These are phyloP conservation scores for Hanseniaspora pseudoguilliermondii DNA, from an alignment of 805 yeast species.

Conservation along the genomic window DNA sequence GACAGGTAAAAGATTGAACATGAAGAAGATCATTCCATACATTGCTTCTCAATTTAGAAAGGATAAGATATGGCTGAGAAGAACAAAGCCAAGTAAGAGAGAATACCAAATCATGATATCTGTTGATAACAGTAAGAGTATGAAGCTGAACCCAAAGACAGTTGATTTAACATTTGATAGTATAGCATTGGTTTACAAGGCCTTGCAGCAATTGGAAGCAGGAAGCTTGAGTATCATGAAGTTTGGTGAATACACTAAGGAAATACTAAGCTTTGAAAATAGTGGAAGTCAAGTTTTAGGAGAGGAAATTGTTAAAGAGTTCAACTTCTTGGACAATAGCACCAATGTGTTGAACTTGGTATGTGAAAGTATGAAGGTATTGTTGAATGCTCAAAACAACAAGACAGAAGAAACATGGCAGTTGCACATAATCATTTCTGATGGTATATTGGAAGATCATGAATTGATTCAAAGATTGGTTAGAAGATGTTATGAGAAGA, in stretches of 20 bases:
- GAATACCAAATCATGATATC: constrained; percentile 96
- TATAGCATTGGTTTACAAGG: constrained; percentile 85
- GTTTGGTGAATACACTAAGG: constrained; percentile 72
- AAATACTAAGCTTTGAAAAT: constrained; percentile 80
- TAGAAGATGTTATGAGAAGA: constrained; percentile 81
- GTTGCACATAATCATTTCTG: constrained; percentile 81
- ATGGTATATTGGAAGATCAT: constrained; percentile 96
- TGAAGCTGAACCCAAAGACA: constrained; percentile 76
- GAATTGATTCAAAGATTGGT: constrained; percentile 69
- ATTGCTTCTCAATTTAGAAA: constrained; percentile 95
- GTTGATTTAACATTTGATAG: constrained; percentile 89
- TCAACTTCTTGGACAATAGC: constrained; percentile 75
- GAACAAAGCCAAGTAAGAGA: constrained; percentile 94
- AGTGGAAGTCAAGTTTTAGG: constrained; percentile 81
- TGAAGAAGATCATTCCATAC: constrained; percentile 95
- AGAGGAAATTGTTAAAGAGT: constrained; percentile 70
- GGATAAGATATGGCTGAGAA: constrained; percentile 94
- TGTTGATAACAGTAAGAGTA: constrained; percentile 92
- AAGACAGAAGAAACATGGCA: constrained; percentile 66
- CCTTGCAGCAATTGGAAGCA: constrained; percentile 83
- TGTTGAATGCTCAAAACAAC: constrained; percentile 33
- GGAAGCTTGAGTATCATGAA: constrained; percentile 84
- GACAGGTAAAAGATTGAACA: constrained; percentile 90
- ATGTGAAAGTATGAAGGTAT: constrained; percentile 55
- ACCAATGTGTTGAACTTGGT: constrained; percentile 75